These are phyloP conservation scores for Sorghum bicolor DNA, from an alignment of 176 grass and related monocot genomes.

Conservation along the genomic window Sorghum_bicolor_NCBIv3 NC_012872.2:60786501-60787000, in stretches of 20 bases:
- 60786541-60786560: background rate
- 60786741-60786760: constrained; percentile 45
- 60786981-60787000: constrained; percentile 62
- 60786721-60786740: constrained; percentile 65
- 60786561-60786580: background rate
- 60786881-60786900: constrained; percentile 59
- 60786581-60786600: too few species aligned
- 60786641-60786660: constrained; percentile 31
- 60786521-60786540: background rate
- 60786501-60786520: background rate
- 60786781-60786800: constrained; percentile 46
- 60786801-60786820: background rate
- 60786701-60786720: constrained; percentile 58
- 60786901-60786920: constrained; percentile 63
- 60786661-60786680: constrained; percentile 71
- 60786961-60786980: constrained; percentile 79
- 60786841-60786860: constrained; percentile 53
- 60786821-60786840: background rate
- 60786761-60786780: constrained; percentile 38
- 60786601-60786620: background rate
- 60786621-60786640: background rate
- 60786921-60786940: constrained; percentile 52
- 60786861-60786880: constrained; percentile 64
- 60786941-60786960: constrained; percentile 63
- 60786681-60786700: constrained; percentile 67